phyloP scores from a whole-genome alignment of 148 eudicot genomes.

The Rhododendron griersonianum region DNA sequence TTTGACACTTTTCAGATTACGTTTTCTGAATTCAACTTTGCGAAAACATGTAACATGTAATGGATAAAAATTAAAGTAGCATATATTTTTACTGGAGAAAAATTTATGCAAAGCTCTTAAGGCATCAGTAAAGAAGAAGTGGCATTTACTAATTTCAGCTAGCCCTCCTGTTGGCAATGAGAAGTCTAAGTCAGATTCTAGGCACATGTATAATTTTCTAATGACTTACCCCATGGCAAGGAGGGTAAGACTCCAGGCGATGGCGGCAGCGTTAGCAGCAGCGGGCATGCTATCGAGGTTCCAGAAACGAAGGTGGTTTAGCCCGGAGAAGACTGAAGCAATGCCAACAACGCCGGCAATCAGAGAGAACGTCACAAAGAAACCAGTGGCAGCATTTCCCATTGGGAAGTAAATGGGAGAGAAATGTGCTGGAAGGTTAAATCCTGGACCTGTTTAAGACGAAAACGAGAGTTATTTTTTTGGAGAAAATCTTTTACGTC shows the following conservation, averaged over 20 bases:
- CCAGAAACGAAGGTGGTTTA: constrained; percentile 57
- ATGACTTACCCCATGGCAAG: constrained; percentile 83
- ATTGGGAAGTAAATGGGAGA: constrained; percentile 89
- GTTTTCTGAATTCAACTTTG: not conserved
- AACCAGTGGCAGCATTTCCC: constrained; percentile 94
- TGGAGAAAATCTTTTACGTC: not conserved
- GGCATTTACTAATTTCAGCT: not conserved
- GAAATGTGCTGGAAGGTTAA: constrained; percentile 76
- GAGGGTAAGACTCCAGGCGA: constrained; percentile 79
- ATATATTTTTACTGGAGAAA: not conserved
- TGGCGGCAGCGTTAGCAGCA: constrained; percentile 49
- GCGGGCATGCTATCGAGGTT: constrained; percentile 30
- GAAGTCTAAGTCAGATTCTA: not conserved
- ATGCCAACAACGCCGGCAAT: constrained; percentile 85
- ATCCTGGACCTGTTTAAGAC: constrained; percentile 57
- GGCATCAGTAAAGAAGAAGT: not conserved
- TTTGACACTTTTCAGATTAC: not conserved
- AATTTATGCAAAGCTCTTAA: not conserved
- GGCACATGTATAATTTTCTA: not conserved
- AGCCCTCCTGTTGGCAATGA: not conserved
- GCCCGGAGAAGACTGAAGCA: constrained; percentile 58
- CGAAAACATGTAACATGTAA: not conserved
- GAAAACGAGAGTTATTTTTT: not conserved
- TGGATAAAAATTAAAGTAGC: not conserved
- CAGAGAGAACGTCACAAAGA: constrained; percentile 66